Evolutionary conservation across 2,329 filamentous ascomycete species (phyloP).

Genomic region (Xylaria sp.): DNA sequence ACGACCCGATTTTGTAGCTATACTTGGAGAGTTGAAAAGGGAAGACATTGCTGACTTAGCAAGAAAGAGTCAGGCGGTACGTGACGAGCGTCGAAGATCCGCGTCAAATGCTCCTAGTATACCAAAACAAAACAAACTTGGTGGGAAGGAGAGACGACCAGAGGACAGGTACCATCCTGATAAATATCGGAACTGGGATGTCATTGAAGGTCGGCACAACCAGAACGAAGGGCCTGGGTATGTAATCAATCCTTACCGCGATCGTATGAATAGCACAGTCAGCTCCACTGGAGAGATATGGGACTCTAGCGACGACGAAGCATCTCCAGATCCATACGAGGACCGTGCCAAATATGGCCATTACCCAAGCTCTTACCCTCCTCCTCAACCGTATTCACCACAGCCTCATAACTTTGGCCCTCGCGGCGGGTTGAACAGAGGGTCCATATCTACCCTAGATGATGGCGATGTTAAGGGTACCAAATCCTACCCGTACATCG

Average conservation of each 20-base stretch:
- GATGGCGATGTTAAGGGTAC: conserved; percentile 47
- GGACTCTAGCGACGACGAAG: conserved; percentile 45
- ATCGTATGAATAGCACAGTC: conserved; percentile 40
- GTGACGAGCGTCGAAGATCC: conserved; percentile 48
- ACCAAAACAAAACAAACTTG: conserved; percentile 18
- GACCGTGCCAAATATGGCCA: conserved; percentile 28
- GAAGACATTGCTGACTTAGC: conserved; percentile 65
- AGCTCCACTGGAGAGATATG: conserved; percentile 45
- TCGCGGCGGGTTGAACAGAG: conserved; percentile 13
- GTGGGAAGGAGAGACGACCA: conserved; percentile 36
- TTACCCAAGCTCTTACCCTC: conserved; percentile 42
- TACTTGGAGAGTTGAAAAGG: conserved; percentile 64
- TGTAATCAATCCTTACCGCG: conserved; percentile 39
- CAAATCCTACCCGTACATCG: conserved; percentile 55
- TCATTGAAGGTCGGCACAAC: conserved; percentile 40
- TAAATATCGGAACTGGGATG: conserved; percentile 50
- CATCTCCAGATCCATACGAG: conserved; percentile 11
- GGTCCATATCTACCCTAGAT: neutral
- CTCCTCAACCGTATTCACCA: conserved; percentile 34
- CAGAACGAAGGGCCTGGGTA: conserved; percentile 38
- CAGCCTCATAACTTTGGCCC: conserved; percentile 35
- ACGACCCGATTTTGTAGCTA: conserved; percentile 67
- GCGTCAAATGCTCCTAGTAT: neutral
- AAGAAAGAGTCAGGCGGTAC: conserved; percentile 58
- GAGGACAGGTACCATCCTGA: conserved; percentile 48